Evolutionary conservation across 1,139 yeast species (phyloP).

Genomic region (Candida labiduridarum): DNA sequence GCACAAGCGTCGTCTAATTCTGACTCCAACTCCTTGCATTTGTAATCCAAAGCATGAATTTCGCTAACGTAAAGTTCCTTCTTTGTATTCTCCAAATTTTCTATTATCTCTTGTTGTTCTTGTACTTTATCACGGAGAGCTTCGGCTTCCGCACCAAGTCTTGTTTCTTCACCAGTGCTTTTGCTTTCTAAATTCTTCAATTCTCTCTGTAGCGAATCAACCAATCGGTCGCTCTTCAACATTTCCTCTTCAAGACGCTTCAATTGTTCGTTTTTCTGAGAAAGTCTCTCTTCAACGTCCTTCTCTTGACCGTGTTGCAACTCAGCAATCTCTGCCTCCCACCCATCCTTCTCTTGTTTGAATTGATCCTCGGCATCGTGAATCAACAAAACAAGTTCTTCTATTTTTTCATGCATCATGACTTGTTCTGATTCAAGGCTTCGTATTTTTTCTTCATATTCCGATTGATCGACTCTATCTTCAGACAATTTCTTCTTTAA

Average conservation of each 20-base stretch:
- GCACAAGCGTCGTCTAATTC: not conserved
- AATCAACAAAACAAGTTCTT: constrained; percentile 5
- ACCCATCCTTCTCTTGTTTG: not conserved
- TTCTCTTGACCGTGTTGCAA: no score
- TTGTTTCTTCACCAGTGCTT: constrained; percentile 1
- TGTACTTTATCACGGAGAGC: not conserved
- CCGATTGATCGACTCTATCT: not conserved
- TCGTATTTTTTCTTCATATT: constrained; percentile 7
- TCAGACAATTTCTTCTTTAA: constrained; percentile 3
- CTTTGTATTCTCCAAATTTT: not conserved
- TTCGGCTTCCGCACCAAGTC: not conserved
- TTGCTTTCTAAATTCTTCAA: not conserved
- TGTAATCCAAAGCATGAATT: not conserved
- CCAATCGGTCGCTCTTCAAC: not conserved
- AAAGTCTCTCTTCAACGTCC: not conserved
- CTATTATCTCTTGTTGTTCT: not conserved
- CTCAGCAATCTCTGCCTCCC: not conserved
- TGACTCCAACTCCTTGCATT: not conserved
- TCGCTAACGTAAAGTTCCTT: not conserved
- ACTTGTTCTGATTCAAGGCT: constrained; percentile 5
- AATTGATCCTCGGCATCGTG: constrained; percentile 6
- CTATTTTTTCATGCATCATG: not conserved
- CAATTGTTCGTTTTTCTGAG: not conserved
- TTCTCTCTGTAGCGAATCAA: not conserved
- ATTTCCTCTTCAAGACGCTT: not conserved